These are phyloP conservation scores for Amesomyces nigricolor DNA, from an alignment of 2,329 filamentous ascomycete genomes.

Conservation along the genomic window DNA sequence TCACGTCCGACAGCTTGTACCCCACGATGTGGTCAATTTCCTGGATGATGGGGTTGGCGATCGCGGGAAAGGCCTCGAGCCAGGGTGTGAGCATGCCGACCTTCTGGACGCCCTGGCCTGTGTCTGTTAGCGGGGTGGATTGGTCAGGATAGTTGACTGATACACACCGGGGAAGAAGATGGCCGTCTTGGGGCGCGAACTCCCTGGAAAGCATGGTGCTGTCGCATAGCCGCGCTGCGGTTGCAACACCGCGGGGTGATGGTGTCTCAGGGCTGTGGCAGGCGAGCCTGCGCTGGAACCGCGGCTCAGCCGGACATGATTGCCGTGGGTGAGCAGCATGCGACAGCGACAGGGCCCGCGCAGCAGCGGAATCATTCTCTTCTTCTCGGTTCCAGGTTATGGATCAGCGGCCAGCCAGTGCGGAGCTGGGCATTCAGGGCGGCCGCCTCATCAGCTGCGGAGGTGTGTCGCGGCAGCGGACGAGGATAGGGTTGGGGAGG, in stretches of 20 bases:
- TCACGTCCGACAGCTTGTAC: conserved; percentile 69
- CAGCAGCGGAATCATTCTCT: conserved; percentile 20
- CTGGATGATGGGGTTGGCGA: conserved; percentile 69
- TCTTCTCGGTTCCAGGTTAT: too few species aligned
- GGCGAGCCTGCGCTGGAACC: conserved; percentile 11
- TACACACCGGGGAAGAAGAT: conserved; percentile 54
- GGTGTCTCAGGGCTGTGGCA: not conserved
- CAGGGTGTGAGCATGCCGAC: conserved; percentile 83
- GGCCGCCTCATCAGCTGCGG: conserved; percentile 20
- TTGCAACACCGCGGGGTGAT: not conserved
- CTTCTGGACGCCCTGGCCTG: conserved; percentile 83
- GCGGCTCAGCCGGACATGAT: conserved; percentile 3
- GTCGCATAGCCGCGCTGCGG: conserved; percentile 19
- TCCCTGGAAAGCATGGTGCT: conserved; percentile 7
- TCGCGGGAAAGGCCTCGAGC: conserved; percentile 78
- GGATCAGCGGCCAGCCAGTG: conserved; percentile 20
- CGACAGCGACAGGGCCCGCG: conserved; percentile 18
- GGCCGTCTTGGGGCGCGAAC: conserved; percentile 41
- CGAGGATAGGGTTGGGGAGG: not conserved
- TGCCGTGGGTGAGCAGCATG: conserved; percentile 13
- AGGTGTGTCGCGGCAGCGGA: not conserved
- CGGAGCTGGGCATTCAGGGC: conserved; percentile 13
- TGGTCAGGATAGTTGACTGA: conserved; percentile 4
- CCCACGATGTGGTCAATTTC: conserved; percentile 77
- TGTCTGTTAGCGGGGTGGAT: conserved; percentile 8